phyloP scores from a whole-genome alignment of 768 basidiomycete genomes.

The Rhizopogon vesiculosus region DNA sequence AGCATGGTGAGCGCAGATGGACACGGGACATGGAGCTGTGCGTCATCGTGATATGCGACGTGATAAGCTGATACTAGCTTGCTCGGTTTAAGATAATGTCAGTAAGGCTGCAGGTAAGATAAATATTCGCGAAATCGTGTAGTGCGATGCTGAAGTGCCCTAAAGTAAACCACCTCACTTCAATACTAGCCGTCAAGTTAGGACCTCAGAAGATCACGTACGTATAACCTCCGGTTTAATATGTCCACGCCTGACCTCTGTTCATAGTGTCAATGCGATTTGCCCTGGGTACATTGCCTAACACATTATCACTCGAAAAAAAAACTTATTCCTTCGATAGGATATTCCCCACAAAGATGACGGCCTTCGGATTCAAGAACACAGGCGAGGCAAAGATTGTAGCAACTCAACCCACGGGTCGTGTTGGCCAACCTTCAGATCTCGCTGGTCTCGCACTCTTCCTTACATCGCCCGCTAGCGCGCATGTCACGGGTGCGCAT shows the following conservation, averaged over 20 bases:
- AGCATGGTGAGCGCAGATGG: constrained; percentile 45
- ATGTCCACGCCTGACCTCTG: background rate
- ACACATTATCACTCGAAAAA: background rate
- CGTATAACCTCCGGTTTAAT: constrained; percentile 19
- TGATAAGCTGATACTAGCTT: background rate
- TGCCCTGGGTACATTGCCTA: constrained; percentile 60
- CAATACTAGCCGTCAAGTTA: constrained; percentile 63
- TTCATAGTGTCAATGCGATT: constrained; percentile 75
- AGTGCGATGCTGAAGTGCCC: background rate
- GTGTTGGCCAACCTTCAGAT: constrained; percentile 60
- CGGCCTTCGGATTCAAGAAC: constrained; percentile 59
- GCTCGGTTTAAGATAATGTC: constrained; percentile 50
- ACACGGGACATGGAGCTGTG: constrained; percentile 76
- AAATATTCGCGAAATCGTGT: background rate
- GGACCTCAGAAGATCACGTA: constrained; percentile 60
- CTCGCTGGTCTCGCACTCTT: constrained; percentile 70
- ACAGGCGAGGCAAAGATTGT: constrained; percentile 50
- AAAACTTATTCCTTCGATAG: constrained; percentile 24
- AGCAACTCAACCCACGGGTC: constrained; percentile 62
- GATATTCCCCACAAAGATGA: constrained; percentile 84
- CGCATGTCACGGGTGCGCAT: constrained; percentile 73
- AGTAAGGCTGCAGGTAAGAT: constrained; percentile 74
- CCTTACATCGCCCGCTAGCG: constrained; percentile 64
- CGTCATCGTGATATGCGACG: constrained; percentile 25
- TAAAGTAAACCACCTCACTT: constrained; percentile 74